Percentiles rank a stretch among this genome's conserved stretches.
These are phyloP conservation scores for Lachancea meyersii DNA, from an alignment of 805 yeast genomes.

Conservation along the genomic window DNA sequence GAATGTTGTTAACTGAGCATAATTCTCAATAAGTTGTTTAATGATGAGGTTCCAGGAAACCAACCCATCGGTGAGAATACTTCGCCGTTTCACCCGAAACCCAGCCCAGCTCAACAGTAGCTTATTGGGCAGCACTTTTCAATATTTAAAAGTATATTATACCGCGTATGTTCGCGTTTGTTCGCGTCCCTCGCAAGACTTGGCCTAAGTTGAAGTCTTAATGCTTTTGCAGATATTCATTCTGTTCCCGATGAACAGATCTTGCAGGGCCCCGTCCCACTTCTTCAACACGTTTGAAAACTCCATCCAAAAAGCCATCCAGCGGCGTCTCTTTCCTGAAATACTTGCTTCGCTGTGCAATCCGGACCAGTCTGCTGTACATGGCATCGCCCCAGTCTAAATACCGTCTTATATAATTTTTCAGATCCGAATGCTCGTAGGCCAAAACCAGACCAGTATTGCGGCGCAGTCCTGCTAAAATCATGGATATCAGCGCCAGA, in stretches of 20 bases:
- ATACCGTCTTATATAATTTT: slow-evolving; percentile 47
- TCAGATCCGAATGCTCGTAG: slow-evolving; percentile 33
- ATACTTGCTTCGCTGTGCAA: slow-evolving; percentile 43
- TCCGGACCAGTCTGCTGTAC: slow-evolving; percentile 43
- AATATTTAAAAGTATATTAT: no score
- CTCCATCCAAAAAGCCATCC: slow-evolving; percentile 20
- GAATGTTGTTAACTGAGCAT: no score
- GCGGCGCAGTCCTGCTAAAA: slow-evolving; percentile 79
- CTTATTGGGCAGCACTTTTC: no score
- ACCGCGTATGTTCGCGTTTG: no score
- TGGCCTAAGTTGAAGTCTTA: background rate
- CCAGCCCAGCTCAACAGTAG: no score
- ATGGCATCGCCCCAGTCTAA: slow-evolving; percentile 56
- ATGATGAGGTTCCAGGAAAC: no score
- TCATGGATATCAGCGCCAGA: slow-evolving; percentile 67
- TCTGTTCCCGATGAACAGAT: background rate
- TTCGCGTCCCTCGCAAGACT: background rate
- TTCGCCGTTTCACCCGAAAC: no score
- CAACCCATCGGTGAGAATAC: no score
- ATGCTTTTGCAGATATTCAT: background rate
- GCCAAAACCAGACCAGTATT: slow-evolving; percentile 63
- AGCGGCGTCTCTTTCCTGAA: slow-evolving; percentile 34
- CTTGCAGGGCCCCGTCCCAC: slow-evolving; percentile 16
- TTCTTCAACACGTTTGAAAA: slow-evolving; percentile 22
- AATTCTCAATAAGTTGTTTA: no score